phyloP scores from a whole-genome alignment of 2,329 filamentous ascomycete species.

The Trichoderma afroharzianum region DNA sequence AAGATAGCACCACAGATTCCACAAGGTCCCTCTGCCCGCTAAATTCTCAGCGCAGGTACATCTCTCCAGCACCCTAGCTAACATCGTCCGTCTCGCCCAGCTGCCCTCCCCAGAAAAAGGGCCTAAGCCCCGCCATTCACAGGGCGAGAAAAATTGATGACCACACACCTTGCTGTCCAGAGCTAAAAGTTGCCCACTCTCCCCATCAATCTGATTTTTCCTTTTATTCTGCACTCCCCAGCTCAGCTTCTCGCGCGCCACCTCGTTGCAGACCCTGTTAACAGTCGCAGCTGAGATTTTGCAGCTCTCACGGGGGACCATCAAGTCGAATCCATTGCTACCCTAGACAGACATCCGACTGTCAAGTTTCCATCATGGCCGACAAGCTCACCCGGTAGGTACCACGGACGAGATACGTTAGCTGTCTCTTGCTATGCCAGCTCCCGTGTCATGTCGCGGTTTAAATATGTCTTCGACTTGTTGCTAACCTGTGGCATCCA shows the following conservation, averaged over 20 bases:
- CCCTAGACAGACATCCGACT: not conserved
- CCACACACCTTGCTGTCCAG: conserved; percentile 26
- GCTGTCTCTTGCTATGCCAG: not conserved
- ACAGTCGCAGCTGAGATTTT: conserved; percentile 8
- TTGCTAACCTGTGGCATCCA: conserved; percentile 39
- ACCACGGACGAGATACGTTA: not conserved
- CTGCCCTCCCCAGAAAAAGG: not conserved
- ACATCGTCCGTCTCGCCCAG: not conserved
- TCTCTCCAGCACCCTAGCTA: not conserved
- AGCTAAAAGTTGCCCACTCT: conserved; percentile 20
- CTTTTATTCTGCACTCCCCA: conserved; percentile 5
- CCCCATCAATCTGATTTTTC: conserved; percentile 17
- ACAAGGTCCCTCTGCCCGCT: not conserved
- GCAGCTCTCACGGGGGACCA: not conserved
- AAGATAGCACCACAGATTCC: not conserved
- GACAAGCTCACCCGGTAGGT: conserved; percentile 92
- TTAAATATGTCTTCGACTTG: not conserved
- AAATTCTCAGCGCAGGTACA: not conserved
- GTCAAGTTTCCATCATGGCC: conserved; percentile 59
- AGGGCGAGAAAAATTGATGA: conserved; percentile 39
- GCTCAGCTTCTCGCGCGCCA: not conserved
- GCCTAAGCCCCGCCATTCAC: conserved; percentile 35
- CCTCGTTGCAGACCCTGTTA: conserved; percentile 1
- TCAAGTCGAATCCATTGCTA: not conserved
- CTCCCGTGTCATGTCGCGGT: not conserved